These are phyloP conservation scores for Schizochytrium sp. DNA, from an alignment of 108 stramenopile genomes.

Conservation along the genomic window DNA sequence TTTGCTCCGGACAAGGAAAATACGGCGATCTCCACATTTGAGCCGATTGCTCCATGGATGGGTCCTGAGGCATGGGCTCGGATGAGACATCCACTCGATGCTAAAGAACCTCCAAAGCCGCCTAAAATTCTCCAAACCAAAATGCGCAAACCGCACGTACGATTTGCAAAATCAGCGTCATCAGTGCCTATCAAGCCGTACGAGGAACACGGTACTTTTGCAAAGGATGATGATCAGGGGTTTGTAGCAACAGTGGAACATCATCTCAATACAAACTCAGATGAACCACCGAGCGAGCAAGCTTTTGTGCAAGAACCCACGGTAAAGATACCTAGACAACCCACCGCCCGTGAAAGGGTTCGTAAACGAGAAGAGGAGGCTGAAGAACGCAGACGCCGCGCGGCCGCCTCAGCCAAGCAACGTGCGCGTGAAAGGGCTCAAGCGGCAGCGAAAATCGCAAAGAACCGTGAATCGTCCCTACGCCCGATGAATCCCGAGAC, in stretches of 20 bases:
- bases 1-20: neutral
- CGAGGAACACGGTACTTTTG: too few relatives aligned
- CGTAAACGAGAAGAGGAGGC: neutral
- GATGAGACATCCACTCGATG: neutral
- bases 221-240: too few relatives aligned
- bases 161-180: too few relatives aligned
- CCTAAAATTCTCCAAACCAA: neutral
- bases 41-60: slow-evolving; percentile 42
- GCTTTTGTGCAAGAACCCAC: neutral
- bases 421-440: neutral
- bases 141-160: neutral
- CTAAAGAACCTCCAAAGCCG: neutral
- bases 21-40: slow-evolving; percentile 12
- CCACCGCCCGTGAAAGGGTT: neutral
- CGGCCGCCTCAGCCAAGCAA: neutral
- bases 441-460: neutral
- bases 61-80: slow-evolving; percentile 37
- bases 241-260: too few relatives aligned
- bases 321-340: neutral
- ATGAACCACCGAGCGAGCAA: neutral
- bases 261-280: neutral
- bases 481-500: neutral
- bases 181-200: too few relatives aligned
- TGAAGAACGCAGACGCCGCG: neutral
- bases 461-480: neutral